A percentile compares a stretch with the other conserved stretches of the same genome.
These are phyloP conservation scores for Irpex sp. DNA, from an alignment of 1,284 basidiomycete species.

Conservation along the genomic window DNA sequence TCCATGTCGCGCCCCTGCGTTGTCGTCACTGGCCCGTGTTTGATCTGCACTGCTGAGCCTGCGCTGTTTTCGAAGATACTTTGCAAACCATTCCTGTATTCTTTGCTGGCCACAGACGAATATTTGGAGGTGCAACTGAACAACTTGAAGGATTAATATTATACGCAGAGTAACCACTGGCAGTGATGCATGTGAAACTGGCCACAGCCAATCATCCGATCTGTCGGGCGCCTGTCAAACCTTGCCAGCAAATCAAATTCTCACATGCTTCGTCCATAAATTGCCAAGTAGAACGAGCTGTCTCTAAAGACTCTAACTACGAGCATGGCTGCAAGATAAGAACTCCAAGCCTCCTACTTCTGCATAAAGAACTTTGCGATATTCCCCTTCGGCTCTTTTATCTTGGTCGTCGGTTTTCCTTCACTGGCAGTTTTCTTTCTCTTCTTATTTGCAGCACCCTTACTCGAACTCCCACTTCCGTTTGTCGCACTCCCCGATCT, in stretches of 20 bases:
- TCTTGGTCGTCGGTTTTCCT: conserved; percentile 16
- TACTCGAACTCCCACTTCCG: conserved; percentile 10
- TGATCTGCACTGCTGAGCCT: no score
- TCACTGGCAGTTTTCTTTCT: conserved; percentile 26
- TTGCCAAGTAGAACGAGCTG: not conserved
- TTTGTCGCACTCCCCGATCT: not conserved
- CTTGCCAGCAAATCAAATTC: not conserved
- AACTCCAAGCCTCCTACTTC: conserved; percentile 18
- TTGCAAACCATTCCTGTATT: no score
- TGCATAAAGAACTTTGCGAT: conserved; percentile 77
- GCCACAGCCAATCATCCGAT: not conserved
- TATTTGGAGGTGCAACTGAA: no score
- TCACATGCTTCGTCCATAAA: not conserved
- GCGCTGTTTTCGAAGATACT: no score
- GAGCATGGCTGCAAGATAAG: not conserved
- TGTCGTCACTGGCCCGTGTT: not conserved
- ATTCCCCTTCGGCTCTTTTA: conserved; percentile 38
- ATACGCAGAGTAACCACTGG: not conserved
- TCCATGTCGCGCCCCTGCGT: not conserved
- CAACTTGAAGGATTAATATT: not conserved
- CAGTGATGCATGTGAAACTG: not conserved
- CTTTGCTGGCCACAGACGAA: no score
- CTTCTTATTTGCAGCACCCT: conserved; percentile 28
- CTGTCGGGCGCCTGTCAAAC: not conserved
- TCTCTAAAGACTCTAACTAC: not conserved